Evolutionary conservation across 768 basidiomycete genomes (phyloP), one percentile per base, ranked within the genome.

Genomic region (Holtermanniella nyarrowii): DNA sequence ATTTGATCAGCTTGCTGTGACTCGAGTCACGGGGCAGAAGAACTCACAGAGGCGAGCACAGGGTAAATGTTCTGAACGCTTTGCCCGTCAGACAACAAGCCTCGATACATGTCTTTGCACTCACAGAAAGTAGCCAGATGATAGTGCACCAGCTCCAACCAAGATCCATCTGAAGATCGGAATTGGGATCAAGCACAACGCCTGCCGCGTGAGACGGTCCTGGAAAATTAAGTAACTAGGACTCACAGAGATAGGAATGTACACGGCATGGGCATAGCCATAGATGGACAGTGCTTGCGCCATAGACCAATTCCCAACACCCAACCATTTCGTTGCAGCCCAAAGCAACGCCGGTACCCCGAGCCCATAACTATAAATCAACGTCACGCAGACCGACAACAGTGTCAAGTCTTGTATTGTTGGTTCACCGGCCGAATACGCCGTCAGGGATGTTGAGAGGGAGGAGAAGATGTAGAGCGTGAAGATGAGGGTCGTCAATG

Each of bases 401-500:
- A 93, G 73, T 25, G 82, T 81, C 72, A 96, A 91, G 70, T 96
- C 81, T 12, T 63, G 57, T 10, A 41, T 47, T 24, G 48, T 43
- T 39, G 25, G 10, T 4, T 55, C 41, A 26, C 59, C 55, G 1
- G 68, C 50, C 12, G 59, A 51, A 72, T 89, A 96, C n/a, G 81
- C 78, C 1, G 84, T 76, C 59, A 97, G 84, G 44, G 88, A 88
- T 14, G 87, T 82, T 5, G 84, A 87, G 37, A 97, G 82, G 26
- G 87, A 89, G 1, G 93, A 95, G 22, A 86, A 91, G 52, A 95
- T 80, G 76, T 91, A 96, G 53, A 96, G 81, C 0, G 84, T 78
- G 66, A 97, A 88, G 42, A 95, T 84, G 56, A 99, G 81, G 0
- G 93, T 97, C 1, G 90, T 93, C 31, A 95, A 79, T 0, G 91